Conservation (phyloP, 495 filamentous ascomycete genomes). For the Aspergillus baeticus region DNA sequence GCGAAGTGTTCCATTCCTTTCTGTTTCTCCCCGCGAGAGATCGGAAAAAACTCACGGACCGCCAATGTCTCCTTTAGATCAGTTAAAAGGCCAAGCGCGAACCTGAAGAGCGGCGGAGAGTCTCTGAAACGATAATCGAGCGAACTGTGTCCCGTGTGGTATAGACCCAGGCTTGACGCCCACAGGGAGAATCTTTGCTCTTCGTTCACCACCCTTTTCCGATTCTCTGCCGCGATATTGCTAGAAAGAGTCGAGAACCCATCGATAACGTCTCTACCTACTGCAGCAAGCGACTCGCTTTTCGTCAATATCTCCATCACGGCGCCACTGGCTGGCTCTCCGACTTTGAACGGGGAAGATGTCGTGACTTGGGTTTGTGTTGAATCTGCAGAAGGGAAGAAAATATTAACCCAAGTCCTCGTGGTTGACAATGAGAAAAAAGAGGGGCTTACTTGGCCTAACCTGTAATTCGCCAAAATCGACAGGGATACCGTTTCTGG, state of each 20-base stretch:
- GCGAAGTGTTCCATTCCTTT: neutral
- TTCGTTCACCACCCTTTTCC: neutral
- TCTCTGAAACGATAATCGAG: conserved; percentile 1
- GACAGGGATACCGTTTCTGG: neutral
- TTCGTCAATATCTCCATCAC: no score
- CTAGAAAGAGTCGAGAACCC: neutral
- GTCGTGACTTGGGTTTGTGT: no score
- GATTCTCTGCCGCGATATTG: neutral
- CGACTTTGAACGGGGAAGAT: neutral
- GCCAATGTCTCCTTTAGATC: neutral
- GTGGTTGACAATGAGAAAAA: no score
- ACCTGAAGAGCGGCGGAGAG: neutral
- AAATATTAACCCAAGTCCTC: no score
- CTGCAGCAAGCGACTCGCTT: no score
- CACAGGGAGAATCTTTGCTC: neutral
- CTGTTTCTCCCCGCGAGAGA: no score
- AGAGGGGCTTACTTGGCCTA: no score
- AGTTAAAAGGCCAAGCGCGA: neutral
- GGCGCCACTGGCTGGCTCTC: no score
- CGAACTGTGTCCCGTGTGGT: neutral
- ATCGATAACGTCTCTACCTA: neutral
- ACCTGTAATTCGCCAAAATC: neutral
- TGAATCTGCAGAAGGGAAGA: no score
- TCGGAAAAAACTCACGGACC: neutral
- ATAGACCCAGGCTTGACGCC: conserved; percentile 1